A percentile compares a stretch with the other conserved stretches of the same genome.
Conservation (phyloP, 345 rosid genomes). For the Gossypioides kirkii region DNA sequence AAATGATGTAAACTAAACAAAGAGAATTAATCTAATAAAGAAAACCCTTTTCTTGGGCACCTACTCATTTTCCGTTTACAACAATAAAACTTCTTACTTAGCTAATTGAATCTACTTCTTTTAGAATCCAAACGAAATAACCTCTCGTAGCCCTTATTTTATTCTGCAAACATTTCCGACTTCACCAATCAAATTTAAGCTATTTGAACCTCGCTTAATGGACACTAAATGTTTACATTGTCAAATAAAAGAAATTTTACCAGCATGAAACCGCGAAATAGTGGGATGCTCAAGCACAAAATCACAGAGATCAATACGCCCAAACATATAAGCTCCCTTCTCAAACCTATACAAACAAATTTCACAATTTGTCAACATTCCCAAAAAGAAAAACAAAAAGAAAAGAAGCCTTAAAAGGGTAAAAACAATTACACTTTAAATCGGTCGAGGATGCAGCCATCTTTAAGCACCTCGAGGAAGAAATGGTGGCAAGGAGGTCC, state of each 20-base stretch:
- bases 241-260: conserved; percentile 27
- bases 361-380: not conserved
- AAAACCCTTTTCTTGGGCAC: not conserved
- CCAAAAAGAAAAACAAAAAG: not conserved
- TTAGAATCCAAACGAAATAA: not conserved
- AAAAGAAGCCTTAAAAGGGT: not conserved
- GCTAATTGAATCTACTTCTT: not conserved
- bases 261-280: conserved; percentile 91
- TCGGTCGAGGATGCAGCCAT: conserved; percentile 67
- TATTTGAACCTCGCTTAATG: not conserved
- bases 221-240: not conserved
- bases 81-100: not conserved
- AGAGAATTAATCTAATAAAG: not conserved
- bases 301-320: conserved; percentile 80
- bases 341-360: conserved; percentile 38
- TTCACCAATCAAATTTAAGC: not conserved
- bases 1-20: not conserved
- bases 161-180: not conserved
- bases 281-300: conserved; percentile 88
- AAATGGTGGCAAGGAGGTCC: conserved; percentile 63
- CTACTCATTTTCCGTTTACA: not conserved
- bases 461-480: conserved; percentile 74
- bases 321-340: conserved; percentile 97
- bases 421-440: conserved; percentile 43
- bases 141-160: not conserved